A percentile compares a stretch with the other conserved stretches of the same genome.
These are phyloP conservation scores for Rhipidocladum racemiflorum DNA, from an alignment of 176 grass and related monocot species.

Conservation along the genomic window DNA sequence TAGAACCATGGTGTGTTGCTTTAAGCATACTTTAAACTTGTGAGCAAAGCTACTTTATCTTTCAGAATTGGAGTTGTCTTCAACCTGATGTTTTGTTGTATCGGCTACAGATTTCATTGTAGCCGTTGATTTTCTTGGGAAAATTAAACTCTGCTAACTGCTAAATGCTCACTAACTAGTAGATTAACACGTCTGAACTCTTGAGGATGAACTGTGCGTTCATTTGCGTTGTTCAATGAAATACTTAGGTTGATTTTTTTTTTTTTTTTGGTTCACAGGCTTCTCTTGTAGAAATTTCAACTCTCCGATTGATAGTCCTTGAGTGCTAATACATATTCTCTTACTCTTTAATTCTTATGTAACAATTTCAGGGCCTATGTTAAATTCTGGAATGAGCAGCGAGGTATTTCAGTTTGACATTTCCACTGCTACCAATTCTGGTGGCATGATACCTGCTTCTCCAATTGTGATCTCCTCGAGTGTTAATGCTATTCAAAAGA, in stretches of 20 bases:
- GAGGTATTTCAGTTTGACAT: constrained; percentile 95
- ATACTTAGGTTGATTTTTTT: background rate
- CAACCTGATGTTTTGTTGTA: background rate
- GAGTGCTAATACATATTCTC: background rate
- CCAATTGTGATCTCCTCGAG: constrained; percentile 55
- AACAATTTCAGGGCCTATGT: constrained; percentile 63
- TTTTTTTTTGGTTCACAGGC: background rate
- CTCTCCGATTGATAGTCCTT: background rate
- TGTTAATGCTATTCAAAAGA: constrained; percentile 56
- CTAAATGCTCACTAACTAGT: background rate
- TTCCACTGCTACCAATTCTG: constrained; percentile 41
- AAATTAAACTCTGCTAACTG: background rate
- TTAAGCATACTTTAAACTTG: background rate
- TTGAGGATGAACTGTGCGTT: background rate
- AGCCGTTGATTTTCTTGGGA: background rate
- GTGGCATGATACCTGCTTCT: constrained; percentile 64
- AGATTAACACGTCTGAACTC: background rate
- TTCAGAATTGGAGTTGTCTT: background rate
- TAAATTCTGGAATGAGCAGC: constrained; percentile 93
- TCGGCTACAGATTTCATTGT: background rate
- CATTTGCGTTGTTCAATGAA: background rate
- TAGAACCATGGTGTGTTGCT: background rate
- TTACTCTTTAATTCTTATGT: constrained; percentile 21
- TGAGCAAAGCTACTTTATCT: background rate
- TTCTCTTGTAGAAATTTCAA: background rate